Base-by-base conservation (phyloP, 164 flowering plant genomes). In the Saururus chinensis region DNA sequence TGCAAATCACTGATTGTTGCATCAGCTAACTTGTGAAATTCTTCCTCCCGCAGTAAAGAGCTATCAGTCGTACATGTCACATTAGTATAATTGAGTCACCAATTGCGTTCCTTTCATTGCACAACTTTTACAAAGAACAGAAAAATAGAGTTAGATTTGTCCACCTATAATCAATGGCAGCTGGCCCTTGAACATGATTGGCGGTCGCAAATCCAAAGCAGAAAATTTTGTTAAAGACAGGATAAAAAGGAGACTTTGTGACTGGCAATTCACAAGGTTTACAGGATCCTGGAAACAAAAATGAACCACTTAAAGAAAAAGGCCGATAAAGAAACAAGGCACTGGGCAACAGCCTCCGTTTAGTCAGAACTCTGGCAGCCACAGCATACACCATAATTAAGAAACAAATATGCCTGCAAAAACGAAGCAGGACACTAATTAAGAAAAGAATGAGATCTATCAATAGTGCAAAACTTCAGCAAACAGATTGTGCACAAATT, bases 21-120 rank as follows among this genome's bases (percentile, higher is more conserved):
- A 79, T 92, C 85, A 23, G 96, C 92, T 58, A 84, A 68, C 62
- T 54, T 71, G 62, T 92, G 93, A 67, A 76, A 92, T 30, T 89
- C 92, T 63, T 81, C 92, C 79, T 92, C 96, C 81, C 74, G 79
- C 66, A 92, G 66, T 41, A 85, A 42, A 64, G 93, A 82, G 63
- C 96, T 89, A 80, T 20, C 57, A 54, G 17, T 54, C 26, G 21
- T 11, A 54, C 2, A 51, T 19, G 21, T 10, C 55, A 62, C 30
- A 23, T 64, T 12, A 37, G 52, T 19, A 24, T 9, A 59, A 9
- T 2, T 13, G 2, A 17, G 14, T 24, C 24, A 54, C 11, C 26
- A 22, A 54, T 4, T 20, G 24, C 12, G 0, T 13, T 54, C 57
- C 23, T 54, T 54, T 6, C 13, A 22, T 20, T 22, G 57, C 23